Conservation (phyloP, 495 filamentous ascomycete species). For the Ascodesmis nigricans region DNA sequence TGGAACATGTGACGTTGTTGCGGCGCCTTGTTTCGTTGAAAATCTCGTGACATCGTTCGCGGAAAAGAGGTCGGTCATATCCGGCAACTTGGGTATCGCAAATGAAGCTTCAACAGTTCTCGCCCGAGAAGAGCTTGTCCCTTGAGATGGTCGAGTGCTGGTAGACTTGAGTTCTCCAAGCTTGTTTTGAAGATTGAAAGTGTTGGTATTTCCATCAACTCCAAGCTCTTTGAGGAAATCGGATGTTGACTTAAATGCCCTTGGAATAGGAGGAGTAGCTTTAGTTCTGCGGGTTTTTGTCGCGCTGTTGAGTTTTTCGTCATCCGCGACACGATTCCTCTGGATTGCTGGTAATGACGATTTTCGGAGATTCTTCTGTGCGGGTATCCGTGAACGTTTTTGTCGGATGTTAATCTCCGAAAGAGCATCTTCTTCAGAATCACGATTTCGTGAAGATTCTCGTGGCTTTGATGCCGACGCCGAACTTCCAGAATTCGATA, state of each 20-base stretch:
- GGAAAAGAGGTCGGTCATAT: conserved; percentile 49
- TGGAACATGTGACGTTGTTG: conserved; percentile 26
- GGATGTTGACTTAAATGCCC: conserved; percentile 19
- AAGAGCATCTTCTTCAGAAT: conserved; percentile 5
- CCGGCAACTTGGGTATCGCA: conserved; percentile 43
- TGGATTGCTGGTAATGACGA: too few relatives aligned
- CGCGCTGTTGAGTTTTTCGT: too few relatives aligned
- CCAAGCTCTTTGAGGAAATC: conserved; percentile 21
- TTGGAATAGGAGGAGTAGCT: conserved; percentile 8
- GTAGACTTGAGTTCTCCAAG: conserved; percentile 12
- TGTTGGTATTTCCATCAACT: conserved; percentile 15
- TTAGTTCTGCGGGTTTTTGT: conserved; percentile 10
- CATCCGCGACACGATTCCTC: too few relatives aligned
- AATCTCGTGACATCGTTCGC: conserved; percentile 32
- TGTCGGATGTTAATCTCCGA: background rate
- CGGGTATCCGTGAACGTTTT: too few relatives aligned
- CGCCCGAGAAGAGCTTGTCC: conserved; percentile 9
- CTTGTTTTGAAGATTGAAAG: conserved; percentile 13
- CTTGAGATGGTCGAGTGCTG: too few relatives aligned
- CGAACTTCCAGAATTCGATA: conserved; percentile 18
- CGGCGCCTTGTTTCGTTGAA: conserved; percentile 26
- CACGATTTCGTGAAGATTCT: background rate
- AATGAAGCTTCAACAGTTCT: conserved; percentile 33
- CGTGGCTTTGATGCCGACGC: conserved; percentile 11
- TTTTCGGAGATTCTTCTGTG: too few relatives aligned